These are phyloP conservation scores for Termitomyces sp. DNA, from an alignment of 768 basidiomycete genomes.

Conservation along the genomic window DNA sequence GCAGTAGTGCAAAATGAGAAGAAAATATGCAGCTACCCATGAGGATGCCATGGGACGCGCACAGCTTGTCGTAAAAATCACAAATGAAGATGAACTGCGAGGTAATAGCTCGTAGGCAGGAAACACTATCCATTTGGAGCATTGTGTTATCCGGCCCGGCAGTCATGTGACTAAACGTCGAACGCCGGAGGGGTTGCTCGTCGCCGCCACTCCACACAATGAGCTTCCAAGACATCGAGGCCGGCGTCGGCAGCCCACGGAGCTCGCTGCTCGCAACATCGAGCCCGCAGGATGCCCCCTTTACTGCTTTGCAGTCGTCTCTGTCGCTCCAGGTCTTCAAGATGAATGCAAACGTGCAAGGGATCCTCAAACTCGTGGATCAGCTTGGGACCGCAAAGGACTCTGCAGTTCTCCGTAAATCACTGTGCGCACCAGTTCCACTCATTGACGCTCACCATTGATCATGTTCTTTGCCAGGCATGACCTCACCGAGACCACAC, in stretches of 20 bases:
- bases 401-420: slow-evolving; percentile 72
- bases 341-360: slow-evolving; percentile 96
- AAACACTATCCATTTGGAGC: too few species aligned
- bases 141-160: neutral
- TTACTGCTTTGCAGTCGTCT: slow-evolving; percentile 70
- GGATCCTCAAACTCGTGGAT: slow-evolving; percentile 93
- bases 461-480: slow-evolving; percentile 44
- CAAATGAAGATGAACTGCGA: too few species aligned
- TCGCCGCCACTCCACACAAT: slow-evolving; percentile 21
- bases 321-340: slow-evolving; percentile 95
- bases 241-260: slow-evolving; percentile 32
- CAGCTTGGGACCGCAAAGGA: slow-evolving; percentile 85
- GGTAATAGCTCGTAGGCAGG: too few species aligned
- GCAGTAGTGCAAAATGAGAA: neutral
- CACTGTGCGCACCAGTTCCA: slow-evolving; percentile 54
- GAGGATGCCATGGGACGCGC: too few species aligned
- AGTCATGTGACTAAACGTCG: neutral
- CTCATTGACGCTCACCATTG: neutral
- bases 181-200: neutral
- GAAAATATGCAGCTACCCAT: neutral
- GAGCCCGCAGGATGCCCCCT: slow-evolving; percentile 65
- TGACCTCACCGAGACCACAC: slow-evolving; percentile 90
- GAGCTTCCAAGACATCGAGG: slow-evolving; percentile 56
- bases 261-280: slow-evolving; percentile 28
- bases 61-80: too few species aligned